Percentiles rank a stretch among this genome's conserved stretches.
These are phyloP conservation scores for Lignosus rhinocerotis DNA, from an alignment of 1,284 basidiomycete species.

Conservation along the genomic window DNA sequence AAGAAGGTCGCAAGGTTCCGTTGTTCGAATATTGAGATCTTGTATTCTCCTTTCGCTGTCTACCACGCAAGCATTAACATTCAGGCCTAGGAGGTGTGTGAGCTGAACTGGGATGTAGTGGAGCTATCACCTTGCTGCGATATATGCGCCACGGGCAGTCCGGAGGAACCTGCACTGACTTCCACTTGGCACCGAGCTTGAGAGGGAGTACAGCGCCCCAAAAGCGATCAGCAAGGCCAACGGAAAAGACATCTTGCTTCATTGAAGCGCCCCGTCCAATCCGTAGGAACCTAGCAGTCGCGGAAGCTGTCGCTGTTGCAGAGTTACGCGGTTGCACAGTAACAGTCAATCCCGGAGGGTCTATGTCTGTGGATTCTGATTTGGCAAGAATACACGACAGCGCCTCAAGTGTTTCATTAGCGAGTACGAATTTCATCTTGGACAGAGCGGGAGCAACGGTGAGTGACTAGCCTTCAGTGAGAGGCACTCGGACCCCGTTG, in stretches of 20 bases:
- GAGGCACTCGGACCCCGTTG: no score
- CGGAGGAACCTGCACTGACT: constrained; percentile 39
- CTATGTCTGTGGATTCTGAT: neutral
- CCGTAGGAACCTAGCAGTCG: neutral
- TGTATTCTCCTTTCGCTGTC: constrained; percentile 36
- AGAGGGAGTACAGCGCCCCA: constrained; percentile 17
- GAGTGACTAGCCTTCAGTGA: no score
- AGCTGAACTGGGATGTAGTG: neutral
- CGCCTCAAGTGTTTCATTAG: constrained; percentile 22
- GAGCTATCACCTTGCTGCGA: constrained; percentile 46
- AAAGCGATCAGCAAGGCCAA: neutral
- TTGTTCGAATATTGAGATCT: constrained; percentile 54
- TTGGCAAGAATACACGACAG: neutral
- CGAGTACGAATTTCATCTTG: constrained; percentile 23
- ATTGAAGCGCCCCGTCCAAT: neutral
- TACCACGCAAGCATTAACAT: constrained; percentile 2
- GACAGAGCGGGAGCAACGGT: neutral
- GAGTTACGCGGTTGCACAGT: neutral
- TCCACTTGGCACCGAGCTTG: constrained; percentile 38
- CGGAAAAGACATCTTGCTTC: neutral
- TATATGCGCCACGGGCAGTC: constrained; percentile 61
- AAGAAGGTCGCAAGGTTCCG: constrained; percentile 63
- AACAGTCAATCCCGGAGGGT: constrained; percentile 1
- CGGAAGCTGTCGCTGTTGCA: neutral
- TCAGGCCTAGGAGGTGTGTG: neutral